phyloP scores from a whole-genome alignment of 495 filamentous ascomycete genomes.

The Aspergillus biplanus region DNA sequence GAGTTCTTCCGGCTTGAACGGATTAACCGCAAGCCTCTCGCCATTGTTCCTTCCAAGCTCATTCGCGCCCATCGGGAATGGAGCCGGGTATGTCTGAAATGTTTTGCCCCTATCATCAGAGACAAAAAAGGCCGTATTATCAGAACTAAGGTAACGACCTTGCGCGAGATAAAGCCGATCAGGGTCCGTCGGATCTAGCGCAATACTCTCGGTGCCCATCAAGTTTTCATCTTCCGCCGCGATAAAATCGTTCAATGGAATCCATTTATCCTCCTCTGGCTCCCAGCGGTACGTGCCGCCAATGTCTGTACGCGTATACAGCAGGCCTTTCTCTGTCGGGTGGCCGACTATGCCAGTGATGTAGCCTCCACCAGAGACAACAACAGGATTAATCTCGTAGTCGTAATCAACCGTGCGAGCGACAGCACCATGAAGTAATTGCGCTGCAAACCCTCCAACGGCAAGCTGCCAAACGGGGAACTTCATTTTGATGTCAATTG shows the following conservation, averaged over 20 bases:
- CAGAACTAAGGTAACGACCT: constrained; percentile 35
- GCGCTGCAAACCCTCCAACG: constrained; percentile 4
- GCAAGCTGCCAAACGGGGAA: not conserved
- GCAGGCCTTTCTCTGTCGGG: constrained; percentile 57
- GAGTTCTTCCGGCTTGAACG: constrained; percentile 29
- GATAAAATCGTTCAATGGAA: constrained; percentile 56
- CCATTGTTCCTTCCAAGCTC: constrained; percentile 69
- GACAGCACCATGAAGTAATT: not conserved
- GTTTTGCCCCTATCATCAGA: constrained; percentile 22
- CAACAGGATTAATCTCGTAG: constrained; percentile 24
- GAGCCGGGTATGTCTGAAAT: constrained; percentile 21
- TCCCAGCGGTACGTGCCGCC: constrained; percentile 63
- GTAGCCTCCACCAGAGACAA: constrained; percentile 58
- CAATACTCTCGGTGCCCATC: constrained; percentile 57
- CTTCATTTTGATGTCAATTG: constrained; percentile 5
- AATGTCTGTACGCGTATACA: constrained; percentile 66
- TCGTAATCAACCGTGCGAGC: constrained; percentile 13
- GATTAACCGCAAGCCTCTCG: constrained; percentile 64
- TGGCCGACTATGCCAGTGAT: constrained; percentile 62
- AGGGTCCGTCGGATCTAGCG: constrained; percentile 57
- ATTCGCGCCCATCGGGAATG: constrained; percentile 66
- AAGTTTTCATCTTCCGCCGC: constrained; percentile 20
- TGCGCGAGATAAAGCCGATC: constrained; percentile 59
- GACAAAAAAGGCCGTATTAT: constrained; percentile 22
- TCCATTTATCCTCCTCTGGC: constrained; percentile 57